These are phyloP conservation scores for Begonia masoniana DNA, from an alignment of 306 rosid species.

Conservation along the genomic window DNA sequence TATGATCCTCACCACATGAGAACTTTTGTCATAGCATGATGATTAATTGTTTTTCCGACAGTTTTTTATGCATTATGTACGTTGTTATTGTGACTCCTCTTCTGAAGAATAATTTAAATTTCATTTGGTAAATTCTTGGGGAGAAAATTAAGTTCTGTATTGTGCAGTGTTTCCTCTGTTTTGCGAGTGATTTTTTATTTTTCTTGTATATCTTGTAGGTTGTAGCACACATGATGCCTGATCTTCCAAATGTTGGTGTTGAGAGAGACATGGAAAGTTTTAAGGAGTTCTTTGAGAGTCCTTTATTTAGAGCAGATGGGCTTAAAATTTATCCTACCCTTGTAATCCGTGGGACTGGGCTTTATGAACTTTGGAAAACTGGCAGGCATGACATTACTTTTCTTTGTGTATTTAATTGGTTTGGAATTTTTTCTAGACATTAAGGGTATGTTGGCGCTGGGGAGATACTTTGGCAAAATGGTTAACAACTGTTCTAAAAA, in stretches of 20 bases:
- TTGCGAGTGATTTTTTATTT: not conserved
- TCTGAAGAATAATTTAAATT: not conserved
- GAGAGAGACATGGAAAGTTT: conserved; percentile 99
- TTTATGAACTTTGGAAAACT: conserved; percentile 98
- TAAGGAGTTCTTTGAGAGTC: conserved; percentile 86
- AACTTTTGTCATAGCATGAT: not conserved
- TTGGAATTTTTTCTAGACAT: not conserved
- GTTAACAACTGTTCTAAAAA: too few relatives aligned
- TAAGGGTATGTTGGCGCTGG: not conserved
- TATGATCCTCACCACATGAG: not conserved
- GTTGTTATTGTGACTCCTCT: not conserved
- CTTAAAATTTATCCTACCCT: conserved; percentile 96
- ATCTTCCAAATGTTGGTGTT: conserved; percentile 97
- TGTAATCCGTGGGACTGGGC: conserved; percentile 98
- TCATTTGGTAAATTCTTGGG: conserved; percentile 3
- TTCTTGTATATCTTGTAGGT: conserved; percentile 39
- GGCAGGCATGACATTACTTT: conserved; percentile 44
- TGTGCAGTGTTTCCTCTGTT: not conserved
- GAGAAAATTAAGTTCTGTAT: not conserved
- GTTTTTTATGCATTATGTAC: too few relatives aligned
- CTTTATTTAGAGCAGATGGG: conserved; percentile 88
- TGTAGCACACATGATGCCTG: conserved; percentile 99
- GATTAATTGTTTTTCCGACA: not conserved
- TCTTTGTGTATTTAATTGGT: not conserved
- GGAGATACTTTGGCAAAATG: too few relatives aligned